Percentiles rank a stretch among this genome's conserved stretches.
phyloP scores from a whole-genome alignment of 2,329 filamentous ascomycete genomes.

The Neopestalotiopsis clavispora region DNA sequence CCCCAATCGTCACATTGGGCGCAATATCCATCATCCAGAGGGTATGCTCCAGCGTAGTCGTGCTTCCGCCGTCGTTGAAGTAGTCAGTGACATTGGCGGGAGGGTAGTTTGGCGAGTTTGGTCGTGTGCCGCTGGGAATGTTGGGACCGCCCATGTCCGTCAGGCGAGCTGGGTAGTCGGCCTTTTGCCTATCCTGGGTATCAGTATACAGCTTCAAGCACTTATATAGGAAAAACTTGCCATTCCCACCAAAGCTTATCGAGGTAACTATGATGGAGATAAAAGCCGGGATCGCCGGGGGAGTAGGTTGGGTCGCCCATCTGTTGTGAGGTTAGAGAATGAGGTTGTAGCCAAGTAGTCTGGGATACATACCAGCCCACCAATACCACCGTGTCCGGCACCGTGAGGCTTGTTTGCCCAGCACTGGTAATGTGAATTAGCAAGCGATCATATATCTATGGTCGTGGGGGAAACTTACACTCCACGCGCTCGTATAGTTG shows the following conservation, averaged over 20 bases:
- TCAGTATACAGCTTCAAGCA: no score
- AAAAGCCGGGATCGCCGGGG: constrained; percentile 41
- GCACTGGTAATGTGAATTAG: constrained; percentile 21
- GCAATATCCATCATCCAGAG: constrained; percentile 30
- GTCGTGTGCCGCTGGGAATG: constrained; percentile 14
- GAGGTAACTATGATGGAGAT: constrained; percentile 34
- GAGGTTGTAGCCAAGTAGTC: no score
- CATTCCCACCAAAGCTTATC: constrained; percentile 37
- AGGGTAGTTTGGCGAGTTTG: not conserved
- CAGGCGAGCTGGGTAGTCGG: constrained; percentile 26
- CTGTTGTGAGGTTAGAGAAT: not conserved
- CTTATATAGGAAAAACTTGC: constrained; percentile 16
- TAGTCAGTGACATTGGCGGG: constrained; percentile 17
- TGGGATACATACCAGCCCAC: constrained; percentile 18
- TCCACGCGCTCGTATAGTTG: constrained; percentile 23
- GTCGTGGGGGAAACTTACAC: no score
- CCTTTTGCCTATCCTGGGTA: constrained; percentile 19
- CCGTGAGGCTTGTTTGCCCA: constrained; percentile 27
- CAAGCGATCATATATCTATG: no score
- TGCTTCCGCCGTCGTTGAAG: constrained; percentile 28
- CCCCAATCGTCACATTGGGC: constrained; percentile 31
- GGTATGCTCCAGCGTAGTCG: constrained; percentile 32
- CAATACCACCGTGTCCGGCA: constrained; percentile 29
- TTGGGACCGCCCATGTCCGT: constrained; percentile 30
- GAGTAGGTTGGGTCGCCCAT: constrained; percentile 23